A percentile compares a stretch with the other conserved stretches of the same genome.
These are phyloP conservation scores for Populus simonii DNA, from an alignment of 345 rosid species.

Conservation along the genomic window DNA sequence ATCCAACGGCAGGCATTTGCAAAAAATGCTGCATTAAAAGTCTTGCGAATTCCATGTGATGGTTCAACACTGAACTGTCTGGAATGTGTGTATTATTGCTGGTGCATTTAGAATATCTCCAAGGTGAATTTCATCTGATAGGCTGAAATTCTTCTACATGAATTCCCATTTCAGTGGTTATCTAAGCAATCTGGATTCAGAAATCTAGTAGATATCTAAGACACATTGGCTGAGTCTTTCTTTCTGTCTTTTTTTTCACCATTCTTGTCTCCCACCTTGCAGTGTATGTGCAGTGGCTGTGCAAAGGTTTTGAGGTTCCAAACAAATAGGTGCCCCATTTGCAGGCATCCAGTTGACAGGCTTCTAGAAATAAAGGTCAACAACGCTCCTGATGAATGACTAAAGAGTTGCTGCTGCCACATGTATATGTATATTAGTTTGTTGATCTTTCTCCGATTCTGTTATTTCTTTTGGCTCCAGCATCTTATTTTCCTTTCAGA, in stretches of 20 bases:
- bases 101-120: neutral
- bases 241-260: neutral
- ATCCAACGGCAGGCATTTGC: neutral
- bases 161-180: neutral
- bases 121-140: neutral
- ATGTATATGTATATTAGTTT: neutral
- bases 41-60: neutral
- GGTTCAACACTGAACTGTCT: neutral
- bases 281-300: constrained; percentile 98
- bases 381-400: constrained; percentile 44
- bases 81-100: neutral
- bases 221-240: neutral
- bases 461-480: neutral
- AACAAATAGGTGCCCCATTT: constrained; percentile 85
- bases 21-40: neutral
- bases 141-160: neutral
- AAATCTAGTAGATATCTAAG: neutral
- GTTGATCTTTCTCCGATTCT: neutral
- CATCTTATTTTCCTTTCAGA: neutral
- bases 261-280: constrained; percentile 19
- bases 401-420: neutral
- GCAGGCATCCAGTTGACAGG: constrained; percentile 94
- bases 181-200: neutral
- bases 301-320: constrained; percentile 91
- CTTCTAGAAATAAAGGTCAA: constrained; percentile 86